Evolutionary conservation across 139 green algal species (phyloP).

Genomic region (Tetradesmus obliquus): DNA sequence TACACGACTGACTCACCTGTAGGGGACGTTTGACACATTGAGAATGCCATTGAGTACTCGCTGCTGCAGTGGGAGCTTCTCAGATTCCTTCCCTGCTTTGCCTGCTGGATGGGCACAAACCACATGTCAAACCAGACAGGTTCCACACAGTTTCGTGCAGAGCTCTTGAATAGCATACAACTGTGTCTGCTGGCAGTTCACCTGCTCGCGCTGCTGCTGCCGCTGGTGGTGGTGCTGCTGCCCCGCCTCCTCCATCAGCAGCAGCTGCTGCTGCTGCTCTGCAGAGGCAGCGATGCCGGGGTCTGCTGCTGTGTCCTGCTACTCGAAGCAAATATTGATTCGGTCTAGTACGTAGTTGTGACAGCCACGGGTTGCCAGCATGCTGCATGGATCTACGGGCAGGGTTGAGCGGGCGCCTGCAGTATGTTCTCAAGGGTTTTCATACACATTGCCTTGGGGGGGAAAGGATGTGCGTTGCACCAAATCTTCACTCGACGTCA

Average conservation of each 20-base stretch:
- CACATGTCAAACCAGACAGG: background rate
- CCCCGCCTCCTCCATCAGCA: background rate
- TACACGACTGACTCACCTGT: conserved; percentile 59
- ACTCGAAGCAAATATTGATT: background rate
- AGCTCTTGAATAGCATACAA: background rate
- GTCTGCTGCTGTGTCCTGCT: background rate
- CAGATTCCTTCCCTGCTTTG: background rate
- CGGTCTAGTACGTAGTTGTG: background rate
- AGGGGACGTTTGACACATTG: conserved; percentile 72
- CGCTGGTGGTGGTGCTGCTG: background rate
- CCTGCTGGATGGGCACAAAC: background rate
- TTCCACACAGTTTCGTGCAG: background rate
- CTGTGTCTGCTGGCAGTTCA: background rate
- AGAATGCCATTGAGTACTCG: conserved; percentile 73
- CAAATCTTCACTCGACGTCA: too few species aligned
- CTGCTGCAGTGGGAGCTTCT: conserved; percentile 69
- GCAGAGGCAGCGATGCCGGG: background rate
- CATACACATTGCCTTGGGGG: too few species aligned
- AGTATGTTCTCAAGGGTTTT: background rate
- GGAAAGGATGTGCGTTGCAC: too few species aligned
- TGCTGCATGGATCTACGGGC: background rate
- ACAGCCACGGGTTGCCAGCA: background rate
- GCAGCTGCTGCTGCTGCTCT: background rate
- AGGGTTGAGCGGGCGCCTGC: background rate
- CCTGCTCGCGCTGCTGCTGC: background rate